Conservation (phyloP, 805 yeast genomes). For the Hanseniaspora lindneri region DNA sequence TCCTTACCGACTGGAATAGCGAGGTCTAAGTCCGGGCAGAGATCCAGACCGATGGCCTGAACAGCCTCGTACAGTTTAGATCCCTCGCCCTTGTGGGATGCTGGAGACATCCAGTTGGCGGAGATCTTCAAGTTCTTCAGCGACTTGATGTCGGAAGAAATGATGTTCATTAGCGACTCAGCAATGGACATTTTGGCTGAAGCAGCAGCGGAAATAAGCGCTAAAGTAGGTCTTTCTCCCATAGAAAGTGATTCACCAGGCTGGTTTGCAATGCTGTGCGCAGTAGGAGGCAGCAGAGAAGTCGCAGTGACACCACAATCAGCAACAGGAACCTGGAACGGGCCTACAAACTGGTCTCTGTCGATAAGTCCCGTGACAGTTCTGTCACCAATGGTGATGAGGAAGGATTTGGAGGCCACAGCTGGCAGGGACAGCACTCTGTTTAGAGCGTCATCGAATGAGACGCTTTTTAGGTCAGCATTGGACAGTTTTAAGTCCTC, state of each 20-base stretch:
- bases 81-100: slow-evolving; percentile 91
- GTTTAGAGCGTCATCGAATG: slow-evolving; percentile 52
- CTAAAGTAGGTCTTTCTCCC: slow-evolving; percentile 92
- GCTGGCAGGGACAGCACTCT: slow-evolving; percentile 83
- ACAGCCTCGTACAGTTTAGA: slow-evolving; percentile 91
- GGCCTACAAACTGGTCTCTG: slow-evolving; percentile 97
- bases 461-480: slow-evolving; percentile 29
- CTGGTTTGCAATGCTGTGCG: slow-evolving; percentile 49
- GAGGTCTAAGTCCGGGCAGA: slow-evolving; percentile 86
- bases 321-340: slow-evolving; percentile 98
- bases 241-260: slow-evolving; percentile 97
- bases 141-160: slow-evolving; percentile 77
- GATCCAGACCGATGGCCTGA: slow-evolving; percentile 84
- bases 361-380: slow-evolving; percentile 94
- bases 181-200: slow-evolving; percentile 94
- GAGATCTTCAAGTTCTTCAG: slow-evolving; percentile 70
- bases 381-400: slow-evolving; percentile 97
- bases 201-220: slow-evolving; percentile 76
- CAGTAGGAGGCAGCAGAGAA: slow-evolving; percentile 35
- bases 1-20: slow-evolving; percentile 97
- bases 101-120: slow-evolving; percentile 99
- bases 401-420: slow-evolving; percentile 87
- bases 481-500: slow-evolving; percentile 41
- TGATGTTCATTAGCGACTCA: slow-evolving; percentile 75
- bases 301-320: slow-evolving; percentile 95